Percentiles rank a stretch among this genome's conserved stretches.
Conservation (phyloP, 1,139 yeast species). For the Diutina rugosa region DNA sequence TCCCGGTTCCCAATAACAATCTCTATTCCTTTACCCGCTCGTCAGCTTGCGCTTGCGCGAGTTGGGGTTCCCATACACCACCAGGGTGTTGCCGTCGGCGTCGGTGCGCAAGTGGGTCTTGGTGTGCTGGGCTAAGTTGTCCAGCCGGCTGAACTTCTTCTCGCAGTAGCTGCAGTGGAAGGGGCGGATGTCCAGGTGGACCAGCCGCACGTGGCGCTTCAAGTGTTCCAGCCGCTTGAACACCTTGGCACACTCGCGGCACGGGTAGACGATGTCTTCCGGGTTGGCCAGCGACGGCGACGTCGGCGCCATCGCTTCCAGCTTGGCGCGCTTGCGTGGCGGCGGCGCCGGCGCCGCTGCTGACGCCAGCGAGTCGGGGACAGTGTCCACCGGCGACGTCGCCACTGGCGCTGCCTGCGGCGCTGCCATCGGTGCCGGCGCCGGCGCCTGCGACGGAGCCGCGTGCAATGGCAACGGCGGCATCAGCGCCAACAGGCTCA, state of each 20-base stretch:
- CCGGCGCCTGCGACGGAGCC: neutral
- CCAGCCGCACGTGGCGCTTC: conserved; percentile 35
- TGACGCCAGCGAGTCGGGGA: neutral
- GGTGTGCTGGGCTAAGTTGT: conserved; percentile 37
- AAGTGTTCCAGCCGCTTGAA: conserved; percentile 37
- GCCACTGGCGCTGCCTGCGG: neutral
- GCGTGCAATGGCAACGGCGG: neutral
- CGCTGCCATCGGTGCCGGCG: neutral
- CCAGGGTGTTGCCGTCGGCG: conserved; percentile 22
- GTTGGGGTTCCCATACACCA: conserved; percentile 26
- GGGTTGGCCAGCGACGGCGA: neutral
- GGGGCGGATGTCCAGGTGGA: conserved; percentile 35
- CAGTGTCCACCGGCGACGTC: neutral
- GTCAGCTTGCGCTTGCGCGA: conserved; percentile 2
- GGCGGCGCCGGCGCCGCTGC: neutral
- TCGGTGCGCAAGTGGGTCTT: conserved; percentile 30
- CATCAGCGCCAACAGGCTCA: neutral
- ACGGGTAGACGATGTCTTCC: conserved; percentile 19
- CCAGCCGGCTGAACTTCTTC: conserved; percentile 33
- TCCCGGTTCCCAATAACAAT: neutral
- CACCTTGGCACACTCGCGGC: conserved; percentile 32
- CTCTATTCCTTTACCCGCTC: neutral
- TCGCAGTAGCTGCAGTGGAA: conserved; percentile 38
- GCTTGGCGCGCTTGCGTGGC: neutral
- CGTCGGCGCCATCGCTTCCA: neutral